These are phyloP conservation scores for Zoysia matrella DNA, from an alignment of 202 grass and related monocot genomes.

Conservation along the genomic window DNA sequence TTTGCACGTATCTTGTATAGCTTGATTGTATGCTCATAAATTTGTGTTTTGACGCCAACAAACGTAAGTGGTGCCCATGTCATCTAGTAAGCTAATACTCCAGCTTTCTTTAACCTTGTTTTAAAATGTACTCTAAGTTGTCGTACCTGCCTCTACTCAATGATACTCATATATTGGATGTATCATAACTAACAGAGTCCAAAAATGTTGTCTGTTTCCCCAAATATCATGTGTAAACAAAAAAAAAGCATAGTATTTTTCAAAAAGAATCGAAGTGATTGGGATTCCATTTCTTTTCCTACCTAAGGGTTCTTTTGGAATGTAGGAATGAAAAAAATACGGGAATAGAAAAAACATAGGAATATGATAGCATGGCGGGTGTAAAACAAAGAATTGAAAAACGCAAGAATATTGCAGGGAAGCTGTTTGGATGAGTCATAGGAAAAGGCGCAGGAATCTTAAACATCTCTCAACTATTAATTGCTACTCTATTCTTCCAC, in stretches of 20 bases:
- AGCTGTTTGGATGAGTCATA: too few relatives aligned
- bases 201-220: not conserved
- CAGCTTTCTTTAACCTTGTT: not conserved
- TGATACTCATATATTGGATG: not conserved
- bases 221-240: not conserved
- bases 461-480: too few relatives aligned
- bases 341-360: too few relatives aligned
- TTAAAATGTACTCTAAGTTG: not conserved
- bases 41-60: not conserved
- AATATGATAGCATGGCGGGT: too few relatives aligned
- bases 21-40: not conserved
- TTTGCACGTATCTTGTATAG: conserved; percentile 8
- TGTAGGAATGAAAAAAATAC: too few relatives aligned
- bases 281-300: not conserved
- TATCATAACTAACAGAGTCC: not conserved
- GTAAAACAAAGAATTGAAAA: too few relatives aligned
- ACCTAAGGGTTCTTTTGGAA: too few relatives aligned
- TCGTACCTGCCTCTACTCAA: not conserved
- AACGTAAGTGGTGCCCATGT: conserved; percentile 27
- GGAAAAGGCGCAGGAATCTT: too few relatives aligned
- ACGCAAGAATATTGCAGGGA: too few relatives aligned
- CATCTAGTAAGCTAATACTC: not conserved
- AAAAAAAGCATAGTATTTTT: too few relatives aligned
- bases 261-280: not conserved
- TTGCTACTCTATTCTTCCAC: too few relatives aligned